A percentile compares a stretch with the other conserved stretches of the same genome.
Evolutionary conservation across 2,329 filamentous ascomycete genomes (phyloP).

Genomic region (Proliferodiscus dingleyae): DNA sequence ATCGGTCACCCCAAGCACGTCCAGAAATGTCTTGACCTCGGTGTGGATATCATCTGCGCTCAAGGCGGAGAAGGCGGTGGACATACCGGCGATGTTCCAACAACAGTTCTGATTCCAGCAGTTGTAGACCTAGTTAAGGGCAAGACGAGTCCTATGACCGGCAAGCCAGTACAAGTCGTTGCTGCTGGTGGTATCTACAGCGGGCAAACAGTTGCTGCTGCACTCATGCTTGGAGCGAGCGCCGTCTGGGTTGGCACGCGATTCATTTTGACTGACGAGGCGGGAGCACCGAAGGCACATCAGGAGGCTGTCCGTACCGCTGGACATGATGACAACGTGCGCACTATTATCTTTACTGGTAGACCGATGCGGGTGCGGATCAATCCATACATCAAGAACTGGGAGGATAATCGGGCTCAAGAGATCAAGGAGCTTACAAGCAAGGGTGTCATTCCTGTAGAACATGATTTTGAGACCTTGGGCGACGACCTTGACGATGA

Average conservation of each 20-base stretch:
- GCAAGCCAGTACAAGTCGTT: slow-evolving; percentile 81
- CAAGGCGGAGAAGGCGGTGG: slow-evolving; percentile 97
- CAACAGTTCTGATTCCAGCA: slow-evolving; percentile 81
- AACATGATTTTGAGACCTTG: slow-evolving; percentile 86
- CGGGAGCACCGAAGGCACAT: slow-evolving; percentile 86
- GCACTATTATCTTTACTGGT: slow-evolving; percentile 97
- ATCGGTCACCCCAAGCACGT: slow-evolving; percentile 99
- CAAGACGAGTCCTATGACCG: slow-evolving; percentile 81
- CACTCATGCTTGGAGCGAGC: slow-evolving; percentile 86
- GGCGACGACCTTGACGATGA: slow-evolving; percentile 58
- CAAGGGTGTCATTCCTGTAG: slow-evolving; percentile 89
- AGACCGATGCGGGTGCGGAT: slow-evolving; percentile 88
- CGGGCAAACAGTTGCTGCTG: slow-evolving; percentile 81
- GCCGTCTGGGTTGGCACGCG: slow-evolving; percentile 97
- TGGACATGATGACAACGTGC: slow-evolving; percentile 90
- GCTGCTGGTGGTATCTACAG: slow-evolving; percentile 93
- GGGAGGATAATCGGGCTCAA: slow-evolving; percentile 83
- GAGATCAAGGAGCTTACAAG: slow-evolving; percentile 91
- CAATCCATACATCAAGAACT: slow-evolving; percentile 91
- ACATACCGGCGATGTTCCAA: slow-evolving; percentile 92
- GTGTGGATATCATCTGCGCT: slow-evolving; percentile 94
- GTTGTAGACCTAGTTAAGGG: slow-evolving; percentile 78
- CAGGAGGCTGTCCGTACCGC: slow-evolving; percentile 92
- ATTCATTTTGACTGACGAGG: slow-evolving; percentile 91
- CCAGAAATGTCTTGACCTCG: slow-evolving; percentile 87